Conservation (phyloP, 768 basidiomycete species). For the Kwoniella sp. region DNA sequence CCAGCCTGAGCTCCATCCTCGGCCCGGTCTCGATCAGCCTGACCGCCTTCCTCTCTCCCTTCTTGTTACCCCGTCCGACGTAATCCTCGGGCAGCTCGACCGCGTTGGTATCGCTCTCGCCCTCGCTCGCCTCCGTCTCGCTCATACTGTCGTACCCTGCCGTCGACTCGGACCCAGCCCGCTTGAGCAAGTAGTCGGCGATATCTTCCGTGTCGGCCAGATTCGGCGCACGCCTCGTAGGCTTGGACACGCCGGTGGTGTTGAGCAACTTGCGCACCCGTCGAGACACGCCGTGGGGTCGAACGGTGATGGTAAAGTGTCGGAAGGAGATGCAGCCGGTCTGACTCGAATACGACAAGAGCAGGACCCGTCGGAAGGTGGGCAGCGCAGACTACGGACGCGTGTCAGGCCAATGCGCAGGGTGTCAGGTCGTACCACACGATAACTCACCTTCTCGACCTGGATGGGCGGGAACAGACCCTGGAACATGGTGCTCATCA, state of each 20-base stretch:
- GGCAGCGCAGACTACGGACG: conserved; percentile 68
- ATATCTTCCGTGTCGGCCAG: conserved; percentile 88
- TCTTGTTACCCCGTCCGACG: conserved; percentile 88
- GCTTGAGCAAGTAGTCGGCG: conserved; percentile 84
- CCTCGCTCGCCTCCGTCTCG: conserved; percentile 75
- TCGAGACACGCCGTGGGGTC: conserved; percentile 87
- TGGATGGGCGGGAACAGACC: conserved; percentile 87
- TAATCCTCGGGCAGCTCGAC: conserved; percentile 87
- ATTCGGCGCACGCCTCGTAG: conserved; percentile 54
- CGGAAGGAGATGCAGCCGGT: conserved; percentile 84
- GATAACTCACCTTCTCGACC: conserved; percentile 51
- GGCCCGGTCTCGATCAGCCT: conserved; percentile 91
- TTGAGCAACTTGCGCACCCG: conserved; percentile 84
- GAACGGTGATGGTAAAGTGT: conserved; percentile 91
- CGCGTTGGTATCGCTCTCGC: conserved; percentile 52
- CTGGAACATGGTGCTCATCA: conserved; percentile 94
- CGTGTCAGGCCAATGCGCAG: conserved; percentile 52
- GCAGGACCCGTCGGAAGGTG: conserved; percentile 75
- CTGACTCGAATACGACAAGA: conserved; percentile 83
- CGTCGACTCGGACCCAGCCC: conserved; percentile 64
- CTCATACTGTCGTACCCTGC: conserved; percentile 63
- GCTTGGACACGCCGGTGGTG: conserved; percentile 48
- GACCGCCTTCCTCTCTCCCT: conserved; percentile 84
- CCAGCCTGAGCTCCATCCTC: conserved; percentile 81
- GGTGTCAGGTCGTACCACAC: conserved; percentile 4